phyloP scores from a whole-genome alignment of 768 basidiomycete species.

The Cubamyces sp. region DNA sequence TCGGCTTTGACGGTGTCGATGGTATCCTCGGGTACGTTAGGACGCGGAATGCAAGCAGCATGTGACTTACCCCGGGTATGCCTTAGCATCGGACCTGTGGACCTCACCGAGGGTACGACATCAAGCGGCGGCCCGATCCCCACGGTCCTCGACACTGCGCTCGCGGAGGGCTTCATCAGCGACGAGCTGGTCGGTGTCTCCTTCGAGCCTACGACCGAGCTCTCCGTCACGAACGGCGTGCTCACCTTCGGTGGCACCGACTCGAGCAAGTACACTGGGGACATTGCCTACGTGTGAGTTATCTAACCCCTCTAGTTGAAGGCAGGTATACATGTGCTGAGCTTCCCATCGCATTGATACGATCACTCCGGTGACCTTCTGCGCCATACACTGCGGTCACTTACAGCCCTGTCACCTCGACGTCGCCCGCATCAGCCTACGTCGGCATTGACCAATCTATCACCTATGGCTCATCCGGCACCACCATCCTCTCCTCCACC shows the following conservation, averaged over 20 bases:
- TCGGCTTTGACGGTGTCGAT: slow-evolving; percentile 52
- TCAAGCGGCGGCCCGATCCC: not conserved
- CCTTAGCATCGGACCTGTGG: slow-evolving; percentile 49
- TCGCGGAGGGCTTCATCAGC: slow-evolving; percentile 33
- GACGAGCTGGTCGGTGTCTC: slow-evolving; percentile 36
- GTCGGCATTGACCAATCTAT: slow-evolving; percentile 44
- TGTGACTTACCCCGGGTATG: not conserved
- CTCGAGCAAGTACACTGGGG: slow-evolving; percentile 37
- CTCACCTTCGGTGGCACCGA: slow-evolving; percentile 44
- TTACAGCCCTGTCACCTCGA: slow-evolving; percentile 37
- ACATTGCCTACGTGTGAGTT: slow-evolving; percentile 35
- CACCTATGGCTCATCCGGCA: slow-evolving; percentile 32
- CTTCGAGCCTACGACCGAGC: slow-evolving; percentile 38
- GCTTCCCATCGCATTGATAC: too few relatives aligned
- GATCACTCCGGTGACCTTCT: not conserved
- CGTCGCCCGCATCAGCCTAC: slow-evolving; percentile 36
- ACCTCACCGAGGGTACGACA: slow-evolving; percentile 48
- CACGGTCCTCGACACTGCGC: slow-evolving; percentile 48
- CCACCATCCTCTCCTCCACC: slow-evolving; percentile 32
- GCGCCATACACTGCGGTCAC: not conserved
- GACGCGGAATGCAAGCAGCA: not conserved
- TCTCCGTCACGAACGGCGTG: slow-evolving; percentile 38
- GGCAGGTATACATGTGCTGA: too few relatives aligned
- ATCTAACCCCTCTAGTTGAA: not conserved
- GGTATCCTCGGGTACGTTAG: slow-evolving; percentile 62